Base-by-base conservation (phyloP, 345 rosid species). In the Populus tremula region DNA sequence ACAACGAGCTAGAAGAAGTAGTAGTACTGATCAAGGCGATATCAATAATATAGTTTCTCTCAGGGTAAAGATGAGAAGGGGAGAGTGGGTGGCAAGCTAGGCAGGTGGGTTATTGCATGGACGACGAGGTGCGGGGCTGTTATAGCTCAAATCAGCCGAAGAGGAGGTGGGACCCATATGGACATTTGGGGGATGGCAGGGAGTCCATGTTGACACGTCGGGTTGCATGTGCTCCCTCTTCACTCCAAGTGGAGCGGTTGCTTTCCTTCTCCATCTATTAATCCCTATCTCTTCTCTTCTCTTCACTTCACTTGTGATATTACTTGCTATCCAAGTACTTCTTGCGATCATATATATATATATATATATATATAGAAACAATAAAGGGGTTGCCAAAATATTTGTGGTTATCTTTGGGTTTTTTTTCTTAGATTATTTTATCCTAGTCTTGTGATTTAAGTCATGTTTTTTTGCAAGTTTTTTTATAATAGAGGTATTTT, bases 101-200 rank as follows among this genome's bases (percentile, higher is more conserved):
- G 77, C 54, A 27, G 49, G 14, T 20, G 80, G 45, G 53, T 14
- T 5, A 72, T 23, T 85, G 89, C 82, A 81, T 83, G 86, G 36
- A 33, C 36, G 66, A 29, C 59, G 79, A 74, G 79, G 85, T 72
- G 87, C 81, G 86, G 78, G 82, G 41, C 77, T 27, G 64, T 16
- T 47, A 33, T 10, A 36, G 81, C 78, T 61, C 77, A 76, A 70
- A 78, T 54, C 59, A 53, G 76, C 64, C 71, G 71, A 68, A 77
- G 70, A 5, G 75, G 33, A 1, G 73, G 76, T 79, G 36, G 36
- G 80, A 81, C 21, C 14, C 20, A 36, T 23, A 23, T 63, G 86
- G 86, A 87, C 89, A 87, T 85, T 66, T 84, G 89, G 81, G 47
- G 49, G 70, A 71, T 69, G 50, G 35, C 27, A 16, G 38, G 72